Evolutionary conservation across 805 yeast genomes (phyloP).

Genomic region (Saccharomycopsis schoenii): DNA sequence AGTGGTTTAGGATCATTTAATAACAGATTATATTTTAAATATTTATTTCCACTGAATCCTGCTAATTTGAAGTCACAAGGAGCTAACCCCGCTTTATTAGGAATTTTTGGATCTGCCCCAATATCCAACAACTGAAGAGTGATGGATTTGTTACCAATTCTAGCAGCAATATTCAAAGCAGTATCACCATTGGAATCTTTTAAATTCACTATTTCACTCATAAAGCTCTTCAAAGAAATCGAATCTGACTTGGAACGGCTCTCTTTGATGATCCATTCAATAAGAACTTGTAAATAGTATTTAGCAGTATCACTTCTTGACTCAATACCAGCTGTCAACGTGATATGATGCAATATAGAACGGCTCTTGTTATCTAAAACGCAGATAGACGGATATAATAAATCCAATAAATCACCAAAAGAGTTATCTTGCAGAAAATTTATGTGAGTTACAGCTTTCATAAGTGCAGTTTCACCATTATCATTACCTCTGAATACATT

Average conservation of each 20-base stretch:
- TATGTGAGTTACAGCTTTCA: conserved; percentile 75
- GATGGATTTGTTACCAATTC: conserved; percentile 72
- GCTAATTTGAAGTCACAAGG: conserved; percentile 70
- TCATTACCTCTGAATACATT: conserved; percentile 63
- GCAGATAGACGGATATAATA: conserved; percentile 65
- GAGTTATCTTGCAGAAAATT: conserved; percentile 56
- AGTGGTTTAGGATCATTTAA: not conserved
- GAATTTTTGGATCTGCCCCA: conserved; percentile 74
- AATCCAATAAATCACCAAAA: conserved; percentile 59
- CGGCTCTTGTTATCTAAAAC: conserved; percentile 61
- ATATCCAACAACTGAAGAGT: conserved; percentile 75
- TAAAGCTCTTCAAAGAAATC: conserved; percentile 45
- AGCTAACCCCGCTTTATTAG: conserved; percentile 78
- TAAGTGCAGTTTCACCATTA: conserved; percentile 79
- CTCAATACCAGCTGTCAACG: conserved; percentile 66
- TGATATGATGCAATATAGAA: conserved; percentile 80
- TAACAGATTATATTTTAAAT: conserved; percentile 14
- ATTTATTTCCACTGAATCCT: conserved; percentile 24
- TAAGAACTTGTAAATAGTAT: conserved; percentile 59
- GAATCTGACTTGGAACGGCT: conserved; percentile 30
- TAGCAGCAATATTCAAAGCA: conserved; percentile 83
- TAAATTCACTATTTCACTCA: conserved; percentile 70
- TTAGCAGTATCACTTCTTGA: conserved; percentile 65
- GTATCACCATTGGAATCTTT: conserved; percentile 93
- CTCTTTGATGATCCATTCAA: conserved; percentile 65